These are phyloP conservation scores for Vigna reflexopilosa DNA, from an alignment of 306 rosid genomes.

Conservation along the genomic window DNA sequence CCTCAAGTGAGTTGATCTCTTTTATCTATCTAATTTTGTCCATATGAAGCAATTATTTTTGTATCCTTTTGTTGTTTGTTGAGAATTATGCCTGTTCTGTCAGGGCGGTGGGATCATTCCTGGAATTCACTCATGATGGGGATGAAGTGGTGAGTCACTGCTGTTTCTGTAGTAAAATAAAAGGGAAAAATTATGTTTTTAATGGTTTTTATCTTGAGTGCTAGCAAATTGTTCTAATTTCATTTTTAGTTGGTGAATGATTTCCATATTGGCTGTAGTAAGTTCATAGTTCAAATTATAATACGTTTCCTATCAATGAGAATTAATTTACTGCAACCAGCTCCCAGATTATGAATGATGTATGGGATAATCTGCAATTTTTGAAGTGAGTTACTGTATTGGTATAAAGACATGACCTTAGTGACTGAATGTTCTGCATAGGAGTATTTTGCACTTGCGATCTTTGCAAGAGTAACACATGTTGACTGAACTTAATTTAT, in stretches of 20 bases:
- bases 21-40: constrained; percentile 4
- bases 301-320: not conserved
- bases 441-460: not conserved
- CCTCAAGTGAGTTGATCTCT: constrained; percentile 69
- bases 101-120: constrained; percentile 98
- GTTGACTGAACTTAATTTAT: constrained; percentile 5
- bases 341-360: not conserved
- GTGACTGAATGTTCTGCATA: not conserved
- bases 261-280: constrained; percentile 15
- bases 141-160: constrained; percentile 85
- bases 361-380: constrained; percentile 21
- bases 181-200: not conserved
- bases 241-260: constrained; percentile 19
- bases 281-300: constrained; percentile 3
- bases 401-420: not conserved
- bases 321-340: constrained; percentile 15
- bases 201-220: not conserved
- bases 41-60: not conserved
- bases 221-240: not conserved
- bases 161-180: constrained; percentile 3
- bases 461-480: constrained; percentile 11
- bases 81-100: constrained; percentile 37
- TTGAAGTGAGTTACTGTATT: constrained; percentile 2
- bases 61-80: constrained; percentile 35
- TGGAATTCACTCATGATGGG: constrained; percentile 92